Base-by-base conservation (phyloP, 331 rosid genomes). In the Stylosanthes scabra region DNA sequence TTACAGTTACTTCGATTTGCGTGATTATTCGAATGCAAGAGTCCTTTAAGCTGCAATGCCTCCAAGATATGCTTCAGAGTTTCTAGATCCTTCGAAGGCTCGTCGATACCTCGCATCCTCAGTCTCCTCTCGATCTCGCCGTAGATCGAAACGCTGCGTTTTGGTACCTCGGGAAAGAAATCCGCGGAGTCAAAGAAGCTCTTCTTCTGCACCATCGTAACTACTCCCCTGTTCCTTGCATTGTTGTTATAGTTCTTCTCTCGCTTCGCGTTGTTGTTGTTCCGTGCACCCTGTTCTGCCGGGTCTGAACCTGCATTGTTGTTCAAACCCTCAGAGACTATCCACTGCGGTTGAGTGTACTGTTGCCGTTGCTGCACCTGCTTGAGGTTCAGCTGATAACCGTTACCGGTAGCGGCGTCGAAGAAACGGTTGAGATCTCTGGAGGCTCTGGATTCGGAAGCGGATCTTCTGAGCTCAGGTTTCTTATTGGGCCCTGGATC, bases 31-130 rank as follows among this genome's bases (percentile, higher is more conserved):
- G 97, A 86, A 82, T 84, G 99, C 8, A 94, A 84, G 29, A 91
- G 97, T 1, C 97, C 99, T 66, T 91, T 94, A 31, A 94, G 97
- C 82, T 90, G 99, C 68, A 90, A 73, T 44, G 97, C 97, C 25
- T 94, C 96, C 4, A 94, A 78, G 77, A 90, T 88, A 31, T 91
- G 93, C 74, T 88, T 94, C 51, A 85, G 78, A 4, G 96, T 89
- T 58, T 91, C 93, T 52, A 85, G 84, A 83, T 94, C 95, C 59
- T 83, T 82, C 1, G 89, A 81, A 2, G 93, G 88, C 28, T 89
- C 93, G 10, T 90, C 89, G 15, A 91, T 91, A 16, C 96, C 97
- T 70, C 92, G 83, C 90, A 87, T 83, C 83, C 54, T 84, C 83
- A 89, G 46, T 83, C 92, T 83, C 86, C 74, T 81, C 74, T 90